Conservation (phyloP, 1,139 yeast species). For the Entelexis sorbosivorans region DNA sequence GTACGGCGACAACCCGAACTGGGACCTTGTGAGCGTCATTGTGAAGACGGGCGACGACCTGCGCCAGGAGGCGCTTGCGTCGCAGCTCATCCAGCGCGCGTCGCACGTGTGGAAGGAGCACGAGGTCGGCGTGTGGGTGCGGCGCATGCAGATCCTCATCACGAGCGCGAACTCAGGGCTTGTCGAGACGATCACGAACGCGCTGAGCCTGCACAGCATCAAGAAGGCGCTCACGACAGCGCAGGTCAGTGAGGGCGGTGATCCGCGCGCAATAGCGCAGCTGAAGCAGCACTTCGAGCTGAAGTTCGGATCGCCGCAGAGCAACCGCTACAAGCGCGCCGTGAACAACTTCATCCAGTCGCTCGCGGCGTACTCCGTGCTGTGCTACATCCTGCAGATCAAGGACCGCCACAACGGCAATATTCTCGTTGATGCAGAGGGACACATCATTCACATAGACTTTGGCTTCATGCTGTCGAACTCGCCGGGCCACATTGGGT, state of each 20-base stretch:
- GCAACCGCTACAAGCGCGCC: conserved; percentile 51
- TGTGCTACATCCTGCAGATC: conserved; percentile 79
- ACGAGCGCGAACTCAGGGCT: conserved; percentile 86
- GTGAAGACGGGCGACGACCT: conserved; percentile 93
- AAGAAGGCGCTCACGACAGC: conserved; percentile 79
- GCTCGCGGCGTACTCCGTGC: conserved; percentile 77
- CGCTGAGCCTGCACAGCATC: conserved; percentile 83
- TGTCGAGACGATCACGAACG: conserved; percentile 91
- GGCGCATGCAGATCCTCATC: conserved; percentile 78
- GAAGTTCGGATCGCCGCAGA: conserved; percentile 51
- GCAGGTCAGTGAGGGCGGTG: conserved; percentile 52
- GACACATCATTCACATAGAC: conserved; percentile 91
- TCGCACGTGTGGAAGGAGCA: conserved; percentile 70
- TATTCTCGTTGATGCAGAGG: conserved; percentile 85
- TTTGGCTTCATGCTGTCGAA: conserved; percentile 87
- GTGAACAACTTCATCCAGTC: conserved; percentile 76
- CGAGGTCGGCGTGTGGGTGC: conserved; percentile 72
- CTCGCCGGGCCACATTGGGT: conserved; percentile 83
- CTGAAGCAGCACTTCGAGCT: conserved; percentile 65
- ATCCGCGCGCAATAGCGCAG: conserved; percentile 40
- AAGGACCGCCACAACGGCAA: conserved; percentile 96
- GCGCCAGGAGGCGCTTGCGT: conserved; percentile 95
- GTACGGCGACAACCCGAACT: conserved; percentile 75
- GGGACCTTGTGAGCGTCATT: conserved; percentile 93
- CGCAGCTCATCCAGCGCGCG: conserved; percentile 79